Conservation (phyloP, 495 filamentous ascomycete genomes). For the Penicillium simplicissimum region DNA sequence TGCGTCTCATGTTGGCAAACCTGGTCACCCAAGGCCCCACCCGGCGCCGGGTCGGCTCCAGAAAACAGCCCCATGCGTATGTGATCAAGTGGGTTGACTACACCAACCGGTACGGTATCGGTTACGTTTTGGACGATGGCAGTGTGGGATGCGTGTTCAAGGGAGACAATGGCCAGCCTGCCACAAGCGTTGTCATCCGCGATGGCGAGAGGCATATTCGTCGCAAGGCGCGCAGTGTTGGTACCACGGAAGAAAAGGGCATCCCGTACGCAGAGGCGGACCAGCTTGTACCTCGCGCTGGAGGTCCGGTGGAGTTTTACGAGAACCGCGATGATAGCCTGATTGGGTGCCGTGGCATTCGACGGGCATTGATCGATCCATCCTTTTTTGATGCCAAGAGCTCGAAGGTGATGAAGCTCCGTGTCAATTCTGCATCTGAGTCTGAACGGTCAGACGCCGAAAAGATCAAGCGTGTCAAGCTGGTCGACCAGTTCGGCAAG, state of each 20-base stretch:
- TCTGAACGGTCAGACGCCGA: constrained; percentile 60
- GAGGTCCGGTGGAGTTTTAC: constrained; percentile 73
- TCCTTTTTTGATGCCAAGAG: constrained; percentile 53
- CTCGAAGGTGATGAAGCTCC: constrained; percentile 43
- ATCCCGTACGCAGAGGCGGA: constrained; percentile 60
- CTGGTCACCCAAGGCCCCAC: constrained; percentile 36
- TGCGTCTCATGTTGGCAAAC: constrained; percentile 47
- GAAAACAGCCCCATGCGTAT: constrained; percentile 45
- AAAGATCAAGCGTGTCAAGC: constrained; percentile 69
- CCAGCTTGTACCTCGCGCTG: constrained; percentile 64
- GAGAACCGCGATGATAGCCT: constrained; percentile 63
- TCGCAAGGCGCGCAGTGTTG: constrained; percentile 54
- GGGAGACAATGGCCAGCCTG: constrained; percentile 59
- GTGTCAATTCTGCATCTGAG: constrained; percentile 53
- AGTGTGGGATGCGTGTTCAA: constrained; percentile 81
- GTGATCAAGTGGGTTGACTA: constrained; percentile 96
- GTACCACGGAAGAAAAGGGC: constrained; percentile 51
- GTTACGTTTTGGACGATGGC: constrained; percentile 82
- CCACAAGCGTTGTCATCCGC: constrained; percentile 68
- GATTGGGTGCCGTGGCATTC: constrained; percentile 55
- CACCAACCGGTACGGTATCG: constrained; percentile 84
- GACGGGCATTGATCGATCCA: constrained; percentile 59
- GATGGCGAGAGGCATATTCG: constrained; percentile 56
- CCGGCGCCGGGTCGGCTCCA: constrained; percentile 34
- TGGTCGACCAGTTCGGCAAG: constrained; percentile 91